A percentile compares a stretch with the other conserved stretches of the same genome.
phyloP scores from a whole-genome alignment of 179 eudicot species.

The Vitellaria paradoxa region DNA sequence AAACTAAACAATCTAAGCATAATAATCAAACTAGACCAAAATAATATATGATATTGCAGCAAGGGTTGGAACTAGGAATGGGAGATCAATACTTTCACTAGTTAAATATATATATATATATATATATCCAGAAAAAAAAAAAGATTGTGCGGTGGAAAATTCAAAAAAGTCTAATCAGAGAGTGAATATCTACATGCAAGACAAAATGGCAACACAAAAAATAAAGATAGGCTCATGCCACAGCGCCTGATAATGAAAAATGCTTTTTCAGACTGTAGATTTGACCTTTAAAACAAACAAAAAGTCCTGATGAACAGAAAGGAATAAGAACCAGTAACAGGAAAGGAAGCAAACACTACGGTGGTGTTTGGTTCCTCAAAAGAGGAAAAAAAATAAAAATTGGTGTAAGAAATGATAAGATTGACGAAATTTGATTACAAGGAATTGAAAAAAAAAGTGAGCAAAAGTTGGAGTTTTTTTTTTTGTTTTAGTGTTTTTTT shows the following conservation, averaged over 20 bases:
- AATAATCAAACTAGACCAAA: background rate
- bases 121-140: background rate
- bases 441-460: too few species aligned
- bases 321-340: background rate
- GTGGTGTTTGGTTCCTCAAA: too few species aligned
- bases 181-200: slow-evolving; percentile 21
- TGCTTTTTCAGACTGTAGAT: slow-evolving; percentile 20
- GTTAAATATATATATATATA: too few species aligned
- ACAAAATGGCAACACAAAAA: slow-evolving; percentile 21
- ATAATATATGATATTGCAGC: background rate
- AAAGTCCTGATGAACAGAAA: background rate
- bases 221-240: slow-evolving; percentile 35
- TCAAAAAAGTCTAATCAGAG: slow-evolving; percentile 25
- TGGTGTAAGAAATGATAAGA: too few species aligned
- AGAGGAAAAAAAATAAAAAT: too few species aligned
- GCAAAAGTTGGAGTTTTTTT: too few species aligned
- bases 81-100: background rate
- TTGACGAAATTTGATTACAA: too few species aligned
- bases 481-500: too few species aligned
- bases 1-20: slow-evolving; percentile 35
- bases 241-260: slow-evolving; percentile 33
- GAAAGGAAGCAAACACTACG: background rate
- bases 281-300: slow-evolving; percentile 26
- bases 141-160: background rate
- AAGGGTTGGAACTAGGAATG: background rate